Evolutionary conservation across 1,139 yeast genomes (phyloP).

Genomic region (Casaregolazyma lundiana): DNA sequence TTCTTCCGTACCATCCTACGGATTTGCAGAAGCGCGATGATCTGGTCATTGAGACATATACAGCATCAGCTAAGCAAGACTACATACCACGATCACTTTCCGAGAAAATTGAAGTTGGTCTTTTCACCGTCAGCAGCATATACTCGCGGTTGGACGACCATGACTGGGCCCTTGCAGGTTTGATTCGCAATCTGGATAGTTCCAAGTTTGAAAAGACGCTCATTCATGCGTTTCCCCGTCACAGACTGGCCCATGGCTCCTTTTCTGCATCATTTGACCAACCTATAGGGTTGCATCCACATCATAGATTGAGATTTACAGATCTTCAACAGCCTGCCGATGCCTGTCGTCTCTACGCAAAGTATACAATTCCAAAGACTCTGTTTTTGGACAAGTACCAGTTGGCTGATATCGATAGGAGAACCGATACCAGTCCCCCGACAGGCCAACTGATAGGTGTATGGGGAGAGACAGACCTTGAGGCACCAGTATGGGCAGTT

Average conservation of each 20-base stretch:
- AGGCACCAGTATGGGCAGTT: conserved; percentile 46
- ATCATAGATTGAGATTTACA: conserved; percentile 22
- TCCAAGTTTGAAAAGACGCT: conserved; percentile 21
- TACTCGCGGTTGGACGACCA: conserved; percentile 17
- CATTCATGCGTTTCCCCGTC: conserved; percentile 22
- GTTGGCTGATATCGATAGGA: conserved; percentile 32
- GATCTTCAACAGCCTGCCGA: conserved; percentile 20
- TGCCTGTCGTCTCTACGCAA: conserved; percentile 38
- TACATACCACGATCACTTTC: background rate
- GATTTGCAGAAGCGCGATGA: conserved; percentile 22
- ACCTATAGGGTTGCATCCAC: conserved; percentile 48
- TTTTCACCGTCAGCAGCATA: conserved; percentile 19
- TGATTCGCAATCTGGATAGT: conserved; percentile 22
- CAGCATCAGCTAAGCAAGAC: conserved; percentile 12
- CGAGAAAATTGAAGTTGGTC: conserved; percentile 26
- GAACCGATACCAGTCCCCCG: conserved; percentile 30
- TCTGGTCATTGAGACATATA: conserved; percentile 25
- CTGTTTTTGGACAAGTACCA: conserved; percentile 41
- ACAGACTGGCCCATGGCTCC: conserved; percentile 22
- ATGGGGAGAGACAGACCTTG: conserved; percentile 44
- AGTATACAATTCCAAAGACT: conserved; percentile 36
- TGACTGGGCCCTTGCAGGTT: conserved; percentile 25
- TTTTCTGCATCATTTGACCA: conserved; percentile 27
- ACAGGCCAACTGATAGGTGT: conserved; percentile 34
- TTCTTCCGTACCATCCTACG: conserved; percentile 22